Base-by-base conservation (phyloP, 257 asterid species). In the Plantago ovata region DNA sequence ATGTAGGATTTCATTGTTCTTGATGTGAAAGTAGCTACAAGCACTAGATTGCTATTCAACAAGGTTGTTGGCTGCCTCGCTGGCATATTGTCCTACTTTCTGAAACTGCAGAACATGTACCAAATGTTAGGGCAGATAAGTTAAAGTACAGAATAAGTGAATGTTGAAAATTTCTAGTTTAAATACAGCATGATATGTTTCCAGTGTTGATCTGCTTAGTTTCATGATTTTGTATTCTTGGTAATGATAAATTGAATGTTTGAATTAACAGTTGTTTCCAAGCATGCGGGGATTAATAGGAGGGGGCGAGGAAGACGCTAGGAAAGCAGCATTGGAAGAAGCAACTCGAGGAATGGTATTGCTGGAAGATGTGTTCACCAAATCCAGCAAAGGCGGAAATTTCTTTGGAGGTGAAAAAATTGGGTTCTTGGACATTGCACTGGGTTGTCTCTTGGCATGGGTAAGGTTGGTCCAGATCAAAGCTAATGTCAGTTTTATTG, bases 371-470 rank as follows among this genome's bases (percentile, higher is more conserved):
- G 44, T 13, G 1, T 53, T 53, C 10, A n/a, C 32, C 12, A 53
- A 53, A 12, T 14, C 13, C 18, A 53, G 59, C 59, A 32, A 53
- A 13, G 59, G 59, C 5, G 42, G 41, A 32, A 28, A n/a, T 10
- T 53, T 33, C 18, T 53, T 53, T 33, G 59, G 59, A 28, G 59
- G 59, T 24, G 44, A 53, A 18, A 53, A 32, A 33, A 53, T 53
- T 15, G 59, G 59, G 3, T 53, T n/a, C 21, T 53, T 53, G 59
- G 59, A 53, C 43, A 53, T 53, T 53, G 59, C 59, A 53, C 19
- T 53, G 13, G 59, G 59, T 24, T n/a, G 59, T 53, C n/a, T 53
- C 22, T 53, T 53, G 59, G 59, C 43, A 16, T 53, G 59, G 59
- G 10, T 32, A 8, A 39, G n/a, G 32, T 43, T 32, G 59, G 13